Conservation (phyloP, 441 rosid species). For the Sinapis alba region DNA sequence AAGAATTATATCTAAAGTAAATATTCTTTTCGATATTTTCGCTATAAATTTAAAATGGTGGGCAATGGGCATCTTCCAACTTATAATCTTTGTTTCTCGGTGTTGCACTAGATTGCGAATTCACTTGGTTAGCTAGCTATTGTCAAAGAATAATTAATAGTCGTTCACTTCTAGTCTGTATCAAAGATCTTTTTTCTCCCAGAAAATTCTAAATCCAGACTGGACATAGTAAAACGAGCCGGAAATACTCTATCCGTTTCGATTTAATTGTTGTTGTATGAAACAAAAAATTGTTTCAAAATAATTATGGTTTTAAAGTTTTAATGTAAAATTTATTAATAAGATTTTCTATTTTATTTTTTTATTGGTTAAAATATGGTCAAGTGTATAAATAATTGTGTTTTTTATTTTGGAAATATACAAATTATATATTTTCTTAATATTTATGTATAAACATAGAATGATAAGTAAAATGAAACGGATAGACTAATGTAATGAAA, state of each 20-base stretch:
- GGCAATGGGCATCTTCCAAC: conserved; percentile 14
- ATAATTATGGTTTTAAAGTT: too few species aligned
- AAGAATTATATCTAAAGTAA: not conserved
- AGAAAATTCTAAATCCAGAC: conserved; percentile 21
- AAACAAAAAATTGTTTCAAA: too few species aligned
- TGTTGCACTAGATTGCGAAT: conserved; percentile 23
- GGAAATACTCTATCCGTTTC: too few species aligned
- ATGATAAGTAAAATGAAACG: too few species aligned
- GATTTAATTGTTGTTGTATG: too few species aligned
- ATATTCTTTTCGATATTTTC: not conserved
- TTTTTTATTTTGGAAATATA: too few species aligned
- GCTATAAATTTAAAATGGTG: not conserved
- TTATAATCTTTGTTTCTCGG: not conserved
- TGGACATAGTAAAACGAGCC: conserved; percentile 19
- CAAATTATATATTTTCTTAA: too few species aligned
- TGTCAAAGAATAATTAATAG: conserved; percentile 31
- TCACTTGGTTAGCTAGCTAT: conserved; percentile 33
- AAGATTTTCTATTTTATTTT: too few species aligned
- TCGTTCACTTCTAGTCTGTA: conserved; percentile 25
- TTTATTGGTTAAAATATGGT: too few species aligned
- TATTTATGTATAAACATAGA: too few species aligned
- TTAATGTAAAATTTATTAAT: too few species aligned
- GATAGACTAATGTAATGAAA: conserved; percentile 12
- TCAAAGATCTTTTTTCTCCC: not conserved
- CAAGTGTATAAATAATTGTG: too few species aligned